These are phyloP conservation scores for Claviceps sp. DNA, from an alignment of 2,329 filamentous ascomycete genomes.

Conservation along the genomic window DNA sequence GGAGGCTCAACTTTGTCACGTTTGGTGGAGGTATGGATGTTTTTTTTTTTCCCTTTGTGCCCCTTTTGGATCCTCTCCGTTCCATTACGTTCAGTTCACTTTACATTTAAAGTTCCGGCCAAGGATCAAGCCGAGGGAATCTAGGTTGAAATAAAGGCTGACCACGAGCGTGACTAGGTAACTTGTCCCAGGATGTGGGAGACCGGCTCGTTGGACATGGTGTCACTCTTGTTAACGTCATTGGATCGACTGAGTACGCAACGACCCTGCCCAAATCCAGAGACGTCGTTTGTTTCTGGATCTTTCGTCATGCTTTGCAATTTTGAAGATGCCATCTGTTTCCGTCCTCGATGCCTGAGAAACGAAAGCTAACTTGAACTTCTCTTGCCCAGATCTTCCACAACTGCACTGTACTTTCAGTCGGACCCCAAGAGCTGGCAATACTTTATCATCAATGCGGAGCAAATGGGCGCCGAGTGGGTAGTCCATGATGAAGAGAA, in stretches of 20 bases:
- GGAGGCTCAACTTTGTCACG: conserved; percentile 19
- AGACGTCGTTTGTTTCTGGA: too few species aligned
- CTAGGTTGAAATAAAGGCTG: neutral
- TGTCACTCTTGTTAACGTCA: conserved; percentile 21
- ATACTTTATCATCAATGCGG: conserved; percentile 28
- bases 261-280: neutral
- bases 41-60: too few species aligned
- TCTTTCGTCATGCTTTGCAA: too few species aligned
- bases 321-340: neutral
- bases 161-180: conserved; percentile 14
- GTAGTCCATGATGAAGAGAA: conserved; percentile 9
- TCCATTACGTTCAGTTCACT: too few species aligned
- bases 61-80: too few species aligned
- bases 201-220: conserved; percentile 23
- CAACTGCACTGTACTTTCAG: conserved; percentile 22
- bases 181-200: conserved; percentile 23
- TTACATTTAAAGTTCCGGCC: too few species aligned
- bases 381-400: conserved; percentile 15
- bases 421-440: conserved; percentile 23
- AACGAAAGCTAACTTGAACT: neutral
- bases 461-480: conserved; percentile 29
- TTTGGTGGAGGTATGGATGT: conserved; percentile 24
- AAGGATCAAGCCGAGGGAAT: conserved; percentile 1
- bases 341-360: neutral
- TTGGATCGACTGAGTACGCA: conserved; percentile 29